Evolutionary conservation across 2,329 filamentous ascomycete species (phyloP), one percentile per base, ranked within the genome.

Genomic region (Microdochium bolleyi): DNA sequence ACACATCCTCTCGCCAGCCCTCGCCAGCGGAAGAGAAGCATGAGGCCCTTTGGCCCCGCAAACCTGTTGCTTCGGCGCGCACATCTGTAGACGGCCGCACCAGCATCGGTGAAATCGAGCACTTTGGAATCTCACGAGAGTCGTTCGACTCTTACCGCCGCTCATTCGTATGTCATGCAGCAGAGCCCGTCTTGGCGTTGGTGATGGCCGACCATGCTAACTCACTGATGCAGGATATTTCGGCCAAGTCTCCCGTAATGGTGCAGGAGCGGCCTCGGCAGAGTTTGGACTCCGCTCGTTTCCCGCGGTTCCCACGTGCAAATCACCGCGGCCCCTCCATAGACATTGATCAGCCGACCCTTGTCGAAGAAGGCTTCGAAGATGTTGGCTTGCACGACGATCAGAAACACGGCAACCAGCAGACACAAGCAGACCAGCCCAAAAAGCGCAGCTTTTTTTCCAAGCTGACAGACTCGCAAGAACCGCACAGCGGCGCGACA

Each of bases 101-200:
- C 64, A 82, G 87, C 61, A 75, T 89, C 55, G 84, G 85, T 62
- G 90, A 95, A 56, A 92, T 91, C 61, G 92, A 97, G 66, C 91
- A 88, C 14, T 97, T 97, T 67, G 90, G 88, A 57, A 97, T 97
- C 67, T 96, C 92, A 37, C 83, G 92, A 63, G 94, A 97, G 72
- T 96, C 92, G 2, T 97, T 97, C 65, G 94, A 97, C 68, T 96
- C 92, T 2, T 97, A 97, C 72, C 81, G 94, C 57, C 84, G 94
- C 63, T 96, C 92, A 58, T 97, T 97, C 74, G 92, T 96, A 80
- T 61, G 87, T 77, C 14, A 30, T 5, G 19, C 44, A 50, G 10
- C 41, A 8, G 5, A 46, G 7, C n/a, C 41, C 41, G 13, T 24
- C 41, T 46, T 46, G 41, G 19, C n/a, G 21, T 19, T 22, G 3